Conservation (phyloP, 1,284 basidiomycete species). For the Ceratobasidium sp. region DNA sequence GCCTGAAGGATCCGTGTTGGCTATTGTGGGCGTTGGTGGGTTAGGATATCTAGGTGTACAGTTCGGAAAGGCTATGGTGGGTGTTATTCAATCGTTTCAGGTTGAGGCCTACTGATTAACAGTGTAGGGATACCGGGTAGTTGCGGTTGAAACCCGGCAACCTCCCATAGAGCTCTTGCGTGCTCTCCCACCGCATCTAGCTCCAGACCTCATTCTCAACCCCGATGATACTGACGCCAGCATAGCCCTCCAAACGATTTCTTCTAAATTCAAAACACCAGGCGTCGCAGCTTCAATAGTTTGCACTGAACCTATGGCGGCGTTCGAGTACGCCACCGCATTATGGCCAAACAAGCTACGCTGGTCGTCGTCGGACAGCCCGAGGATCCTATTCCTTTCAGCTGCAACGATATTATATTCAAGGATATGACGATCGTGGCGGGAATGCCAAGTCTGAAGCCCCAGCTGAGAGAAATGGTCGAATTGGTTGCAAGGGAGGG, state of each 20-base stretch:
- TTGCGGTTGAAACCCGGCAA: conserved; percentile 42
- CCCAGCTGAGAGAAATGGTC: conserved; percentile 40
- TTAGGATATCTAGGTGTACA: conserved; percentile 42
- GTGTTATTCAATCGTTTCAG: background rate
- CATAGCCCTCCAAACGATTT: background rate
- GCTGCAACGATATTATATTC: conserved; percentile 38
- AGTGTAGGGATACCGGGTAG: conserved; percentile 42
- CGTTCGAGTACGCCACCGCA: conserved; percentile 40
- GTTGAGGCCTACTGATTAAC: background rate
- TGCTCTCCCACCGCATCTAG: conserved; percentile 5
- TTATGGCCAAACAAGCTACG: conserved; percentile 43
- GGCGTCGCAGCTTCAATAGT: conserved; percentile 41
- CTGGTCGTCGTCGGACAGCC: conserved; percentile 43
- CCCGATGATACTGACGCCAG: conserved; percentile 22
- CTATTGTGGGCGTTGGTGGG: conserved; percentile 43
- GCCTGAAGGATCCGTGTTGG: conserved; percentile 39
- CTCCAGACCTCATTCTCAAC: conserved; percentile 40
- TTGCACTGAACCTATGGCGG: conserved; percentile 42
- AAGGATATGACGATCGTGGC: conserved; percentile 40
- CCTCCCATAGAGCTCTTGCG: conserved; percentile 42
- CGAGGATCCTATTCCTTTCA: conserved; percentile 33
- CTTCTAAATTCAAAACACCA: background rate
- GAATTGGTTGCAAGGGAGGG: conserved; percentile 39
- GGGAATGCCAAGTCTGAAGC: conserved; percentile 34
- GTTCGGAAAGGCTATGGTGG: conserved; percentile 41